Base-by-base conservation (phyloP, 73 alveolate genomes). In the Tetrahymena malaccensis region DNA sequence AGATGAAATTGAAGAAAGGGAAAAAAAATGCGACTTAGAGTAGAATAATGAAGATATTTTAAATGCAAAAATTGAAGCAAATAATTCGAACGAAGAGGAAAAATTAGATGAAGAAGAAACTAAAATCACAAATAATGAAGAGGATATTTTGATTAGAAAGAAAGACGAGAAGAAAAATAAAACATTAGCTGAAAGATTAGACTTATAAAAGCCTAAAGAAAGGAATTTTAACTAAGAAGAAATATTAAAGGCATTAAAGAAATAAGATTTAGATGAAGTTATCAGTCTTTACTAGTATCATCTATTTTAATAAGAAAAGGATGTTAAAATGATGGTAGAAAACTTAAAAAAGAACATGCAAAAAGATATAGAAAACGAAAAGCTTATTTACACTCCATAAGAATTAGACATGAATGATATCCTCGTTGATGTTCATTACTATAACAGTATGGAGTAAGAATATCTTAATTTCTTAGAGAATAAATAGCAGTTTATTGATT, bases 391-490 rank as follows among this genome's bases (percentile, higher is more conserved):
- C 85, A 12, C 56, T 13, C 17, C 37, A 1, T 38, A 43, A 31
- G 34, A 94, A 35, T 35, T 85, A 85, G 94, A 94, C 37, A 34
- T 50, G 40, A 94, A 43, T 85, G 94, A 85, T 50, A 57, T 85
- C 33, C 93, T 95, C 9, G 94, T 44, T 40, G 97, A 95, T 56
- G 35, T 95, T 37, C 94, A 85, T 34, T 93, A 93, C 50, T 89
- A 85, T 17, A 95, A 85, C 43, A 94, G 84, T 17, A 55, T 89
- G 21, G 97, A 95, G 56, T 40, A 43, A 31, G 94, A 95, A 95
- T 95, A 95, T 35, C 97, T 95, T 19, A 33, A 89, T 1, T 56
- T 50, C 94, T 83, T 95, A 40, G 97, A 95, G 55, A 50, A 95
- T 34, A 83, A 94, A 70, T 34, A 94, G 43, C 57, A 31, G 19